phyloP scores from a whole-genome alignment of 2,329 filamentous ascomycete genomes.

The Hymenoscyphus infarciens region DNA sequence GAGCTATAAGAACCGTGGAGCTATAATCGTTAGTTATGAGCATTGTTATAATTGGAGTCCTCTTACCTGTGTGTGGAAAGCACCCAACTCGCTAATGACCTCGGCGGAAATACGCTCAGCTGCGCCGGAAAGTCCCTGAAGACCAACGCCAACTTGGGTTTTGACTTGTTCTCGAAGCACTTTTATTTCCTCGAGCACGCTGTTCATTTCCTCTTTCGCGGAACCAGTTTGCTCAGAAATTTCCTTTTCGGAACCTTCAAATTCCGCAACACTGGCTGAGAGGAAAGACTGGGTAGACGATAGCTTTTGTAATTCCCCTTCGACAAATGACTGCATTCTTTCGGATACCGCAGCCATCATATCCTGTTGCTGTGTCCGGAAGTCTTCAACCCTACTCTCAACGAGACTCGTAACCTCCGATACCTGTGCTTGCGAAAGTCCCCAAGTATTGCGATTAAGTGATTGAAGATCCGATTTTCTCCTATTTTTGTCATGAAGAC shows the following conservation, averaged over 20 bases:
- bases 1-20: conserved; percentile 80
- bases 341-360: conserved; percentile 65
- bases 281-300: conserved; percentile 67
- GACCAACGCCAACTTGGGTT: conserved; percentile 74
- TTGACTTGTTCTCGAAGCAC: conserved; percentile 87
- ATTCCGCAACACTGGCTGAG: conserved; percentile 62
- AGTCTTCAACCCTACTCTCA: conserved; percentile 68
- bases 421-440: conserved; percentile 70
- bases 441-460: conserved; percentile 77
- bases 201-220: conserved; percentile 82
- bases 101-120: conserved; percentile 87
- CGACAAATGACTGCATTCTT: conserved; percentile 74
- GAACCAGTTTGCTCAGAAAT: conserved; percentile 64
- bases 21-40: conserved; percentile 39
- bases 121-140: conserved; percentile 77
- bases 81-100: conserved; percentile 77
- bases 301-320: conserved; percentile 69
- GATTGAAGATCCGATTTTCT: conserved; percentile 80
- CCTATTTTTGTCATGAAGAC: conserved; percentile 80
- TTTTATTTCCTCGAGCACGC: conserved; percentile 88
- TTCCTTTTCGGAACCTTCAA: conserved; percentile 64
- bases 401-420: conserved; percentile 72
- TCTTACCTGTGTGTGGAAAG: conserved; percentile 69
- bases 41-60: neutral
- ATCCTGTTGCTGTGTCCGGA: conserved; percentile 68